Evolutionary conservation across 139 green algal species (phyloP), one percentile per base, ranked within the genome.

Genomic region (Chara braunii): DNA sequence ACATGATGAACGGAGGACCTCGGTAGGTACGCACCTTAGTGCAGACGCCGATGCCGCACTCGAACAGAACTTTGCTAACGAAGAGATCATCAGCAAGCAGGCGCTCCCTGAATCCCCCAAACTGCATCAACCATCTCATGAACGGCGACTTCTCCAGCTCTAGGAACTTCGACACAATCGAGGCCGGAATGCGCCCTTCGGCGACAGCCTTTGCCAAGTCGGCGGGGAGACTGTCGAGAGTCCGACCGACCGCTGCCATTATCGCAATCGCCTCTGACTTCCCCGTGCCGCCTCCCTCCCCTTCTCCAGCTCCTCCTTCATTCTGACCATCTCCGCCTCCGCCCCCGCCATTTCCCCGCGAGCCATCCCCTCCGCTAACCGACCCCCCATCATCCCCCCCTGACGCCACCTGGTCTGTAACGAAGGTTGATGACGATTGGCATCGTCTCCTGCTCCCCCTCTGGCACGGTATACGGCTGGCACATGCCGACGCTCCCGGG

Each of bases 61-160:
- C 75, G 22, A 80, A 69, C 32, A 59, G 77, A 35, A 96, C 77
- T 79, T 98, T 98, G 64, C 91, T 74, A 37, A 90, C 59, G 64
- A 97, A 97, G 36, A 65, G 72, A 28, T 91, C 86, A 70, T 97
- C 91, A 0, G 85, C 90, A 68, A 98, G 74, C 43, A 98, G 72
- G 3, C 90, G 84, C 72, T 96, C 90, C 3, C 90, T 79, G 75
- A 95, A 94, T 29, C 92, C 91, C 75, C 9, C 34, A 42, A 80
- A 80, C 1, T 52, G 60, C 50, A 80, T 51, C 1, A 81, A 35
- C 33, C 35, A 45, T 23, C 51, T 18, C 3, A 80, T 18, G 8
- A 81, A 34, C 29, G 37, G 55, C 34, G 26, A 76, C 32, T 54
- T 60, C 32, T 74, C 61, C 52, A 77, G 30, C 18, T 31, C 48